Percentiles rank a stretch among this genome's conserved stretches.
phyloP scores from a whole-genome alignment of 305 asterid species.

The Coffea humblotiana region DNA sequence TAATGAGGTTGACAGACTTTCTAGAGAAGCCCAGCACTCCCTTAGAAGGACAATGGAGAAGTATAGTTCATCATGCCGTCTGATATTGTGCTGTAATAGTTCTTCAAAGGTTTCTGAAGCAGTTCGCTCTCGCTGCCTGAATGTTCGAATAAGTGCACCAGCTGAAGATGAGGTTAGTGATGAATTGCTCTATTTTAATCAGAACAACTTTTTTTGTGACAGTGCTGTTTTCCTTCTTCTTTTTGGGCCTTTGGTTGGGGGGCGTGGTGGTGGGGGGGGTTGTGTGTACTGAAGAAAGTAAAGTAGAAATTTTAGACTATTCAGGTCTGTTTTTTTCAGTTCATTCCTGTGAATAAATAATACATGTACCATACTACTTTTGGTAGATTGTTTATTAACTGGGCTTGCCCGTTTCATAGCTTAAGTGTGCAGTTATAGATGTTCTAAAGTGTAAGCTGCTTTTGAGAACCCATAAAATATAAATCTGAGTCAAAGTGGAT shows the following conservation, averaged over 20 bases:
- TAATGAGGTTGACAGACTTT: constrained; percentile 96
- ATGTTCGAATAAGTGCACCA: constrained; percentile 87
- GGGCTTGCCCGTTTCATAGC: background rate
- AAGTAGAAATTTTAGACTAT: background rate
- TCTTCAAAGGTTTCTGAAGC: constrained; percentile 98
- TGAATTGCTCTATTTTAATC: constrained; percentile 16
- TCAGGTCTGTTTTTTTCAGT: background rate
- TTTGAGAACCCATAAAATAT: too few relatives aligned
- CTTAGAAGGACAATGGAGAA: constrained; percentile 99
- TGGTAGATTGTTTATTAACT: background rate
- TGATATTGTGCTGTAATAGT: constrained; percentile 93
- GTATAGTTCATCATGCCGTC: constrained; percentile 89
- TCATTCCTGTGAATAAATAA: background rate
- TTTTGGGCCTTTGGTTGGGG: too few relatives aligned
- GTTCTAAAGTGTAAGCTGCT: too few relatives aligned
- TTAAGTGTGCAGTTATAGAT: background rate
- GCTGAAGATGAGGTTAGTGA: constrained; percentile 70
- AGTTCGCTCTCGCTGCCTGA: constrained; percentile 95
- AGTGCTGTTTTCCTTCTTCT: too few relatives aligned
- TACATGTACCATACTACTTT: background rate
- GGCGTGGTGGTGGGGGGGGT: background rate
- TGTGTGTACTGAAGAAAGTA: background rate
- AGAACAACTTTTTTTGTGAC: background rate
- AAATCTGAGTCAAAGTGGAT: too few relatives aligned
- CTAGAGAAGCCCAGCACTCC: constrained; percentile 98